Conservation (phyloP, 2,329 filamentous ascomycete genomes). For the Monilinia fructigena region DNA sequence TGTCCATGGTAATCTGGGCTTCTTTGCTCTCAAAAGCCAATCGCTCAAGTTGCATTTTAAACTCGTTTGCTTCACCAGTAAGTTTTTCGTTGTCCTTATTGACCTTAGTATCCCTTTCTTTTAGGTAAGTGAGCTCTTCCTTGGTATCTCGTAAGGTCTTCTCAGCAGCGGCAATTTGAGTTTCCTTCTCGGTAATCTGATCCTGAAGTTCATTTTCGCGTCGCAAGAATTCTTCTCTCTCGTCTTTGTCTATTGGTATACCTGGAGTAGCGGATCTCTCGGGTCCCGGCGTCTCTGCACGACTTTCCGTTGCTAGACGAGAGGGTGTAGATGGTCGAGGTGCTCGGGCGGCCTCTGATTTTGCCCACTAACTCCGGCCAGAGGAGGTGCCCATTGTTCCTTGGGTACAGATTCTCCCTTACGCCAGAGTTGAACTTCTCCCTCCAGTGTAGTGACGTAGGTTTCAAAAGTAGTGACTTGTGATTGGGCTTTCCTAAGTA, state of each 20-base stretch:
- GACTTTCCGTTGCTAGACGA: slow-evolving; percentile 54
- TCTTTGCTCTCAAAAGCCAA: slow-evolving; percentile 96
- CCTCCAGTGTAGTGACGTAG: slow-evolving; percentile 80
- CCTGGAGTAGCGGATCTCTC: slow-evolving; percentile 87
- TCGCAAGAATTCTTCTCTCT: slow-evolving; percentile 91
- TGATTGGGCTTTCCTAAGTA: slow-evolving; percentile 88
- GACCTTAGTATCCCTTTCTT: slow-evolving; percentile 79
- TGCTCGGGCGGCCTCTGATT: slow-evolving; percentile 47
- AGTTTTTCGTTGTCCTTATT: slow-evolving; percentile 90
- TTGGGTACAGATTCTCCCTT: slow-evolving; percentile 83
- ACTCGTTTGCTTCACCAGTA: slow-evolving; percentile 81
- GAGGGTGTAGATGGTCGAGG: slow-evolving; percentile 60
- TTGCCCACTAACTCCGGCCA: slow-evolving; percentile 54
- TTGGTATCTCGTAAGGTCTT: slow-evolving; percentile 78
- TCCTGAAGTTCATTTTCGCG: slow-evolving; percentile 97
- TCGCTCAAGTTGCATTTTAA: slow-evolving; percentile 96
- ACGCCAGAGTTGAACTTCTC: slow-evolving; percentile 84
- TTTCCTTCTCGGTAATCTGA: slow-evolving; percentile 90
- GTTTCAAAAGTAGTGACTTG: slow-evolving; percentile 86
- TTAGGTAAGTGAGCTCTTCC: slow-evolving; percentile 80
- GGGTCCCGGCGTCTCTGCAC: slow-evolving; percentile 65
- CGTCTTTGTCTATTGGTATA: slow-evolving; percentile 88
- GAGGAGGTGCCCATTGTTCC: slow-evolving; percentile 77
- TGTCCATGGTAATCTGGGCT: slow-evolving; percentile 95
- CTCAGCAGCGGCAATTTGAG: slow-evolving; percentile 74